Conservation (phyloP, 169 alveolate species). For the Plasmodium yoelii region DNA sequence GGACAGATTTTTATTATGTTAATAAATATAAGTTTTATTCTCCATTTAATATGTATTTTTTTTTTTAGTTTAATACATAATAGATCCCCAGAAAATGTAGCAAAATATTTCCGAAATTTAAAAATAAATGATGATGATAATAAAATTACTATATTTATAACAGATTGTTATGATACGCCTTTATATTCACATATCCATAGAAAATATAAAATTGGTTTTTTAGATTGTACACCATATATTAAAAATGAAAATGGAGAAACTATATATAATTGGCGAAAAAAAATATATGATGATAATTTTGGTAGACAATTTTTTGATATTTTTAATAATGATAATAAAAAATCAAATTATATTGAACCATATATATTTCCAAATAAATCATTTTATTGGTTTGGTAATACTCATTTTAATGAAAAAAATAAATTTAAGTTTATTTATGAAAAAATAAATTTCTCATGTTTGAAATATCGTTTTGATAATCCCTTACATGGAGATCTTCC, state of each 20-base stretch:
- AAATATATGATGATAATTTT: constrained; percentile 46
- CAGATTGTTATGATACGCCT: constrained; percentile 78
- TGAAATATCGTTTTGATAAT: constrained; percentile 30
- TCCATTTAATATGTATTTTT: constrained; percentile 59
- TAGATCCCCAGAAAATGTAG: constrained; percentile 70
- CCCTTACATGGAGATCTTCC: constrained; percentile 57
- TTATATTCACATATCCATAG: constrained; percentile 77
- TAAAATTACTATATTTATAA: constrained; percentile 68
- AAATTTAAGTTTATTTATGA: constrained; percentile 25
- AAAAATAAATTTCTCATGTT: constrained; percentile 45
- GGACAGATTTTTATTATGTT: constrained; percentile 3
- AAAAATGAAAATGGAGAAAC: constrained; percentile 14
- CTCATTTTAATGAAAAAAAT: constrained; percentile 15
- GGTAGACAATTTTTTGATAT: constrained; percentile 28
- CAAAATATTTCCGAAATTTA: constrained; percentile 41
- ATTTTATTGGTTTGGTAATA: constrained; percentile 62
- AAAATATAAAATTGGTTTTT: constrained; percentile 68
- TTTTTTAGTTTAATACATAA: constrained; percentile 68
- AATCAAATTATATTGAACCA: constrained; percentile 11
- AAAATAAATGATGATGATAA: constrained; percentile 17
- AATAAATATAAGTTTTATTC: constrained; percentile 25
- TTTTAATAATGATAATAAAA: constrained; percentile 14
- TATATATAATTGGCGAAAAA: constrained; percentile 37
- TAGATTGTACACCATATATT: constrained; percentile 78
- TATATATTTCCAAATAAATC: constrained; percentile 57